Conservation (phyloP, 306 rosid genomes). For the Dalbergia cochinchinensis region DNA sequence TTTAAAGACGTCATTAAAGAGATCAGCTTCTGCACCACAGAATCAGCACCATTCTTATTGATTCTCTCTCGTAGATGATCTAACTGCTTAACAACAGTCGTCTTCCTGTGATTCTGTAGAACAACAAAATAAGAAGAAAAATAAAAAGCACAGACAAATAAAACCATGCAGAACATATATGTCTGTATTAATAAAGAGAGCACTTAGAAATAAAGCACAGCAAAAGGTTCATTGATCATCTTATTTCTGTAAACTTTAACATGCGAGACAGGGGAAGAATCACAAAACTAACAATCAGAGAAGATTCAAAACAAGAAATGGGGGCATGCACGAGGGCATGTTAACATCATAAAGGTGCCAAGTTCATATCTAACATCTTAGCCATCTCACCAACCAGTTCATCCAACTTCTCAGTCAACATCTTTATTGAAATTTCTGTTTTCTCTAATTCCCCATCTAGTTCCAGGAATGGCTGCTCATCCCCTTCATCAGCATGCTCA, state of each 20-base stretch:
- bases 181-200: neutral
- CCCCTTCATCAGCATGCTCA: slow-evolving; percentile 41
- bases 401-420: slow-evolving; percentile 49
- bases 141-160: slow-evolving; percentile 24
- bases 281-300: slow-evolving; percentile 10
- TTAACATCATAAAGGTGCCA: neutral
- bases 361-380: neutral
- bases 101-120: slow-evolving; percentile 57
- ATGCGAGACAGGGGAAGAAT: neutral
- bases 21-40: slow-evolving; percentile 61
- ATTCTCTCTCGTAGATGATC: slow-evolving; percentile 59
- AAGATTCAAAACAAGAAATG: neutral
- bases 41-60: slow-evolving; percentile 58
- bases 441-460: slow-evolving; percentile 29
- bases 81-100: slow-evolving; percentile 54
- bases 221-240: neutral
- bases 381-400: slow-evolving; percentile 62
- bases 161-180: slow-evolving; percentile 2
- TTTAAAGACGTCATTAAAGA: slow-evolving; percentile 57
- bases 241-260: neutral
- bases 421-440: slow-evolving; percentile 26
- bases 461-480: neutral
- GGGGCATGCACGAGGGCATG: slow-evolving; percentile 30
- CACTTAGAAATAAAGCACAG: neutral
- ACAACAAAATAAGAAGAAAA: neutral